Evolutionary conservation across 2,329 filamentous ascomycete species (phyloP), one percentile per base, ranked within the genome.

Genomic region (Fusarium chlamydosporum): DNA sequence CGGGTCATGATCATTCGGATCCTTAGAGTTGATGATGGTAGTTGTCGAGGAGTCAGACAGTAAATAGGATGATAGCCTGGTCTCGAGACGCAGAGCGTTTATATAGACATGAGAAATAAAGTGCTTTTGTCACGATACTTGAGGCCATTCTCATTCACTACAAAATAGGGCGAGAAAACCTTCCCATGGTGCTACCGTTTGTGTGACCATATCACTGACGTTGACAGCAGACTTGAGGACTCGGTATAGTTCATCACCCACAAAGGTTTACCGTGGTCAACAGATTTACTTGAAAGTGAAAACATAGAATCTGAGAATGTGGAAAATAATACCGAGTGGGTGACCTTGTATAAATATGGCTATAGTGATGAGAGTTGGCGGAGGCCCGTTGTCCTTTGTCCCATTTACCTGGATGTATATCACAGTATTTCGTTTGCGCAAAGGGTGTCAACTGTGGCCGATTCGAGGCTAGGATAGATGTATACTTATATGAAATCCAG

Each of bases 191-290:
- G 65, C 53, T 45, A 55, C 65, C 59, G 7, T 52, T 35, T 46
- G 65, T 68, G 65, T 50, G 45, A 67, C 64, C 31, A 43, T 53
- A 9, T 51, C 48, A 65, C 48, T 54, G 37, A 64, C 20, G 34
- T 37, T 55, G 27, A 18, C 20, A 41, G 37, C n/a, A 34, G 29
- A 16, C n/a, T 26, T 50, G 31, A 31, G 45, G 43, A 40, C 29
- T 64, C 29, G 27, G 51, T 58, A 33, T 46, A 31, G 45, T 23
- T 16, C 26, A 29, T 40, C 38, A 40, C 29, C 35, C 11, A 52
- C 35, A 16, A 26, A 31, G 7, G 18, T 33, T 48, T 3, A 33
- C 34, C 16, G n/a, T 7, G 9, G 13, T 18, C 10, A 33, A 7
- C 5, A 27, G 47, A 38, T 4, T 10, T 12, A 10, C 4, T 4